Base-by-base conservation (phyloP, 192 early-diverging fungal genomes). In the Rhizophagus clarus region DNA sequence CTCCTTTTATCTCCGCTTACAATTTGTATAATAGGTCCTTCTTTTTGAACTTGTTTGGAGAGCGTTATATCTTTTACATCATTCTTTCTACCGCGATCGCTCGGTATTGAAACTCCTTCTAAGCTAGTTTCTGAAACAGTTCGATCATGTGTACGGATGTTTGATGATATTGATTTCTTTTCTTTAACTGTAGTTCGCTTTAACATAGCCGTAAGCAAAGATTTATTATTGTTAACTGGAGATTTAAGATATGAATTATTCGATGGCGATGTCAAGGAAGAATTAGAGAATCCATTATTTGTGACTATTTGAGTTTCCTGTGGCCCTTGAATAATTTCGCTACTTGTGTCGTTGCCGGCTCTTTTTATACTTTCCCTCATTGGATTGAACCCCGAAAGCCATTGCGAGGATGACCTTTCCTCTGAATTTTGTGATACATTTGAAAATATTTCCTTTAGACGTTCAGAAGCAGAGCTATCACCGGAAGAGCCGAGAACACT, bases 181-280 rank as follows among this genome's bases (percentile, higher is more conserved):
- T 24, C 28, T 51, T 51, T 34, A 60, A 11, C 29, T 62, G 76
- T 49, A 17, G 76, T 67, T 45, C 76, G 17, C 49, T 26, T 60
- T 26, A 77, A 31, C 76, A 77, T 77, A 28, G 22, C 63, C 3
- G 76, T 77, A 45, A 77, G 40, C 63, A 77, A 49, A n/a, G 76
- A 24, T 73, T 20, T 37, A 11, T 29, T 26, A 26, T 26, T 34
- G 10, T 49, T 49, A 20, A 60, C 17, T 62, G 73, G 45, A 60
- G 47, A 42, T 45, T 74, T 74, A 9, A 22, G 73, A 1, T 26
- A 26, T 22, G 31, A 74, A n/a, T 15, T 56, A 26, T 26, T 49
- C 0, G 73, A 20, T 29, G 75, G 34, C 7, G 31, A 47, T 24
- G 22, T 9, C 11, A 17, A 31, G 2, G 73, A 37, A 61, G 47